Evolutionary conservation across 805 yeast genomes (phyloP), one percentile per base, ranked within the genome.

Genomic region (Metschnikowia borealis): DNA sequence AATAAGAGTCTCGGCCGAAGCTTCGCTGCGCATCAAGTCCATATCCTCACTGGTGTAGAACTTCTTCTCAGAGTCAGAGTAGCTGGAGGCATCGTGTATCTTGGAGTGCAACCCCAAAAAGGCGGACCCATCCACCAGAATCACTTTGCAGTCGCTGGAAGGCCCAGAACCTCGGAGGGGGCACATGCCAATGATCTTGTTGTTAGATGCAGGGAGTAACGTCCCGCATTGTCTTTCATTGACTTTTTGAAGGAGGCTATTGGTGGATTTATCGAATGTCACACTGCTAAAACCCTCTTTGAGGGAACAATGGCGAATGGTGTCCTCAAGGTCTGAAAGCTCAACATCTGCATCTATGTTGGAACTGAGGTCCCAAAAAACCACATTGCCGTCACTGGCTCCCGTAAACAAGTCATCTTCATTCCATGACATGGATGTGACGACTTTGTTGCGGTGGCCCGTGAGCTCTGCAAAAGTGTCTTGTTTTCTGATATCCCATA

Each of bases 401-500:
- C 86, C 83, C 0, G 85, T 73, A 58, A 81, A 79, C 31, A 85
- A 54, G 60, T 80, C 81, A 20, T 70, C 66, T 26, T 69, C 67
- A 47, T 72, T 71, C 92, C 94, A 88, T 53, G 81, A 80, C 36
- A 88, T 58, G 20, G 81, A 67, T 6, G 82, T 78, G 14, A 88
- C 71, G 17, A 54, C 51, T 33, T 65, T 64, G 52, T 79, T 83
- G 5, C 70, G 62, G 58, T 85, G 89, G 1, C 87, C 88, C 2
- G 68, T 61, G 36, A 85, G 68, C 38, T 69, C 68, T 7, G 81
- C 78, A 47, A 81, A 68, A 2, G 83, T 82, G 15, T 74, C 76
- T 37, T 81, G 74, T 57, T 74, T 78, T 54, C 96, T 74, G 41
- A 85, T 80, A 67, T 88, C 96, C 95, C 95, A 88, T 32, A 88